phyloP scores from a whole-genome alignment of 2,329 filamentous ascomycete genomes.

The Colletotrichum caudatum region DNA sequence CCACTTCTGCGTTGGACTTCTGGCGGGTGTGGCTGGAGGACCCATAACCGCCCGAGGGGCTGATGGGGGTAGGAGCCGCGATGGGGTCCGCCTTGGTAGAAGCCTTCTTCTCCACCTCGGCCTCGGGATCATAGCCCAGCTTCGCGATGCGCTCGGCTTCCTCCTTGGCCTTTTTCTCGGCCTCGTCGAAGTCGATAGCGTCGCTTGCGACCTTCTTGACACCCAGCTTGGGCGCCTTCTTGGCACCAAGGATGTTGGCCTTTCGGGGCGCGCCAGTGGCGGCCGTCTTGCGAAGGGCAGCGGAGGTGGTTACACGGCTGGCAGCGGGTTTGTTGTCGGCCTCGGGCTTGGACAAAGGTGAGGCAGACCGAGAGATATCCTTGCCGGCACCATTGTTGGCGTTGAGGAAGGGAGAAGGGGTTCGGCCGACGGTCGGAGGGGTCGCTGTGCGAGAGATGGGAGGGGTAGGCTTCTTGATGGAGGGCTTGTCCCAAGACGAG shows the following conservation, averaged over 20 bases:
- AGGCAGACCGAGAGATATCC: conserved; percentile 80
- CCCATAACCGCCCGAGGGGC: conserved; percentile 73
- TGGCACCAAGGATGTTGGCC: conserved; percentile 85
- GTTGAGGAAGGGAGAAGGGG: conserved; percentile 90
- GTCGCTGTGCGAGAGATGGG: conserved; percentile 91
- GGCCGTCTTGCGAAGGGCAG: conserved; percentile 83
- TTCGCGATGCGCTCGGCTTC: conserved; percentile 97
- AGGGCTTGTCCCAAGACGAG: conserved; percentile 97
- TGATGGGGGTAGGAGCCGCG: conserved; percentile 80
- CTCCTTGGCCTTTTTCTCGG: conserved; percentile 96
- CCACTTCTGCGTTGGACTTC: conserved; percentile 82
- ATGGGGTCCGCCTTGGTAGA: conserved; percentile 68
- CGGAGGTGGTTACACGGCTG: conserved; percentile 80
- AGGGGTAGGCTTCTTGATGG: conserved; percentile 95
- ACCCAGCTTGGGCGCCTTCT: conserved; percentile 87
- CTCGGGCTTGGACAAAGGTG: conserved; percentile 78
- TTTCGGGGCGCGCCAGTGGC: conserved; percentile 77
- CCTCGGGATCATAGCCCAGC: conserved; percentile 93
- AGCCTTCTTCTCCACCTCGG: conserved; percentile 71
- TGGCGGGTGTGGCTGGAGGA: conserved; percentile 68
- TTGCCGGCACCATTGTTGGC: conserved; percentile 78
- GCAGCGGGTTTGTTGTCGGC: conserved; percentile 68
- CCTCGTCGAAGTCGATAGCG: conserved; percentile 94
- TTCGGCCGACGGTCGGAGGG: conserved; percentile 83
- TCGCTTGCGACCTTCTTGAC: conserved; percentile 89